A percentile compares a stretch with the other conserved stretches of the same genome.
Conservation (phyloP, 1,139 yeast species). For the Kazachstania sp. region DNA sequence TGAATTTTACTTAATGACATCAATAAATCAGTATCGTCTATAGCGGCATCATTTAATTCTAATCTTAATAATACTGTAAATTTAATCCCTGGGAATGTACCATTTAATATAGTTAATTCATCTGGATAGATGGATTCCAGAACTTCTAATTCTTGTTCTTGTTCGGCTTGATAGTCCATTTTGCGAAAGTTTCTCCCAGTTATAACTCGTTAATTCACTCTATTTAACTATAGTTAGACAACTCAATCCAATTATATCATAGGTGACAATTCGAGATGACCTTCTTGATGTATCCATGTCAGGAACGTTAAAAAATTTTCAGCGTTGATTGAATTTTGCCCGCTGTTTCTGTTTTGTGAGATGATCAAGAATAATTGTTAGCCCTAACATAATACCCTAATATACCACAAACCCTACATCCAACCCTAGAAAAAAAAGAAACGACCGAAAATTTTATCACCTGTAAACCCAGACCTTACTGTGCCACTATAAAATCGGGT, state of each 20-base stretch:
- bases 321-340: background rate
- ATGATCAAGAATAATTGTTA: too few species aligned
- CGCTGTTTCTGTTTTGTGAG: too few species aligned
- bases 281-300: too few species aligned
- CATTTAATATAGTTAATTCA: slow-evolving; percentile 43
- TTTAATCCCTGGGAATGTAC: slow-evolving; percentile 23
- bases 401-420: background rate
- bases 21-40: slow-evolving; percentile 35
- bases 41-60: slow-evolving; percentile 15
- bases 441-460: too few species aligned
- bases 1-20: slow-evolving; percentile 36
- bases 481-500: slow-evolving; percentile 1
- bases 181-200: background rate
- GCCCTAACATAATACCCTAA: background rate
- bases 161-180: slow-evolving; percentile 73
- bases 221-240: background rate
- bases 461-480: too few species aligned
- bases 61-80: slow-evolving; percentile 32
- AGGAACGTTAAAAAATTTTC: background rate
- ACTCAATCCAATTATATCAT: too few species aligned
- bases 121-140: slow-evolving; percentile 89
- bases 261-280: too few species aligned
- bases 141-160: slow-evolving; percentile 70
- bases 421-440: background rate
- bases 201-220: too few species aligned